Percentiles rank a stretch among this genome's conserved stretches.
phyloP scores from a whole-genome alignment of 768 basidiomycete species.

The Postia placenta region DNA sequence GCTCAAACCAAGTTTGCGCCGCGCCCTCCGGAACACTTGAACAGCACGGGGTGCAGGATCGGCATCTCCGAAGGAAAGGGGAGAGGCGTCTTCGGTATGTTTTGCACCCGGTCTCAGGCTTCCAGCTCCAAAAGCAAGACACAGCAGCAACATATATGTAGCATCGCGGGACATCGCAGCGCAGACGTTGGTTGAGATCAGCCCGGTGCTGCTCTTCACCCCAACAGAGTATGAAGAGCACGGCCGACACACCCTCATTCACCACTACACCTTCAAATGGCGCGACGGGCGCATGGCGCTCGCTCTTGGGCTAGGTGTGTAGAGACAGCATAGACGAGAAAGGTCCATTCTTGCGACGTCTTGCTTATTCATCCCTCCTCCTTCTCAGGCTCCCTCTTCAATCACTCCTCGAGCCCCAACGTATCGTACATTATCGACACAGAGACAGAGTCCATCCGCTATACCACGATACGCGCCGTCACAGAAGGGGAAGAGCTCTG shows the following conservation, averaged over 20 bases:
- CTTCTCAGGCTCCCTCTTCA: constrained; percentile 69
- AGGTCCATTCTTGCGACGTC: no score
- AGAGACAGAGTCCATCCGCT: constrained; percentile 53
- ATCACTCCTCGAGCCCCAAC: constrained; percentile 68
- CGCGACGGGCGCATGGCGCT: constrained; percentile 69
- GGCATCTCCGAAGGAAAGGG: constrained; percentile 42
- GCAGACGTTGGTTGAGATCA: constrained; percentile 71
- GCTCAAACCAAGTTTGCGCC: no score
- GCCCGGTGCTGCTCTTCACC: constrained; percentile 76
- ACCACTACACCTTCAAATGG: constrained; percentile 79
- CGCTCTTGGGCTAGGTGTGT: constrained; percentile 67
- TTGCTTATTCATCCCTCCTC: no score
- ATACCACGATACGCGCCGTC: constrained; percentile 49
- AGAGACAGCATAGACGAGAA: no score
- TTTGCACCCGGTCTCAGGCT: background rate
- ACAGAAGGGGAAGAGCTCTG: constrained; percentile 65
- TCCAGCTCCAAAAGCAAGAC: background rate
- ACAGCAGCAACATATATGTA: constrained; percentile 12
- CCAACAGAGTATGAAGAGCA: constrained; percentile 64
- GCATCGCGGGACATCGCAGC: constrained; percentile 50
- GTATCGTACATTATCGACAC: constrained; percentile 56
- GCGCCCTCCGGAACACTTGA: constrained; percentile 28
- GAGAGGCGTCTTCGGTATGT: constrained; percentile 59
- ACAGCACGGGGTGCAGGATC: constrained; percentile 44
- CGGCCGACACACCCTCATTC: constrained; percentile 57